phyloP scores from a whole-genome alignment of 2,329 filamentous ascomycete species.

The Colletotrichum spaethianum region DNA sequence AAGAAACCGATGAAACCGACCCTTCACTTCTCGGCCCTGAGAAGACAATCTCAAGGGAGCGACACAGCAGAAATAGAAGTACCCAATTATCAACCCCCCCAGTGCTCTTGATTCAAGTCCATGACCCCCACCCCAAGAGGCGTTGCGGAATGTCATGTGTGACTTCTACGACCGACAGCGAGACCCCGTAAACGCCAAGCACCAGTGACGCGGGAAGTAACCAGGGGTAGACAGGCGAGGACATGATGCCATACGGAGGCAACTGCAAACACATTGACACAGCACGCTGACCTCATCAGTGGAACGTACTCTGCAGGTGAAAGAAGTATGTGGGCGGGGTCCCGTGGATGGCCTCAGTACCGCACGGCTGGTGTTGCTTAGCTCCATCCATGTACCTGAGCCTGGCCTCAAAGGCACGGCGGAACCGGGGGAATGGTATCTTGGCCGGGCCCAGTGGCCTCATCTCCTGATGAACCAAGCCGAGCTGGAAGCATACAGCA shows the following conservation, averaged over 20 bases:
- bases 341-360: neutral
- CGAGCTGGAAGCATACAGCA: neutral
- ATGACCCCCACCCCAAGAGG: neutral
- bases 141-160: too few species aligned
- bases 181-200: neutral
- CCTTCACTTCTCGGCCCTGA: neutral
- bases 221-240: neutral
- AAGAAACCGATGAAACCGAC: neutral
- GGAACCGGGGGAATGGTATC: neutral
- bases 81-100: neutral
- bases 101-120: neutral
- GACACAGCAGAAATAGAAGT: slow-evolving; percentile 3
- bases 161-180: neutral
- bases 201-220: neutral
- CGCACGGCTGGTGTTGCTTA: neutral
- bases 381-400: neutral
- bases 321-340: neutral
- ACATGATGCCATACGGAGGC: neutral
- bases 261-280: neutral
- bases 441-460: neutral
- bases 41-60: neutral
- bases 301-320: neutral
- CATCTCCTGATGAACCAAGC: neutral
- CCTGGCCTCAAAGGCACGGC: neutral
- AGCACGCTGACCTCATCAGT: neutral